Conservation (phyloP, 805 yeast genomes). For the Phaffomyces antillensis region DNA sequence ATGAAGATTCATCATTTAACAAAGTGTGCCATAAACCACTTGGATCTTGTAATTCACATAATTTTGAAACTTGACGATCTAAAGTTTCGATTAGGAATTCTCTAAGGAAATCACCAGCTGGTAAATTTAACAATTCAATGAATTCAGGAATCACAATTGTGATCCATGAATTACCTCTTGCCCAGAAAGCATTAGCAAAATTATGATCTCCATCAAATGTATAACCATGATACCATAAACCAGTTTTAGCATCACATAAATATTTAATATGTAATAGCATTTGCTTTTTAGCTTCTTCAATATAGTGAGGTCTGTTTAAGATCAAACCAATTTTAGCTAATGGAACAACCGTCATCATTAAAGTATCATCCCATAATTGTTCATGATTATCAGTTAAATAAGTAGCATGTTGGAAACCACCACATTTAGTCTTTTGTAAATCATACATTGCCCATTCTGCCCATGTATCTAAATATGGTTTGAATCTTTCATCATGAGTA, state of each 20-base stretch:
- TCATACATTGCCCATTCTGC: slow-evolving; percentile 12
- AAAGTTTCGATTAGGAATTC: slow-evolving; percentile 8
- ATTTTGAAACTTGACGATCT: slow-evolving; percentile 12
- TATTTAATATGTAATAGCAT: slow-evolving; percentile 8
- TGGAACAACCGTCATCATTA: slow-evolving; percentile 13
- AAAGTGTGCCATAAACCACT: slow-evolving; percentile 11
- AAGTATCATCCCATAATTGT: slow-evolving; percentile 11
- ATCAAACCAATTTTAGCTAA: slow-evolving; percentile 10
- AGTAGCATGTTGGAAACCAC: slow-evolving; percentile 11
- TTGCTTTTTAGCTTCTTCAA: slow-evolving; percentile 11
- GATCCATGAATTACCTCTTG: slow-evolving; percentile 12
- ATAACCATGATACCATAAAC: slow-evolving; percentile 11
- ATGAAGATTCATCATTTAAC: slow-evolving; percentile 9
- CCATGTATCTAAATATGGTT: slow-evolving; percentile 9
- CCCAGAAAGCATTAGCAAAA: slow-evolving; percentile 11
- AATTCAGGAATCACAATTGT: slow-evolving; percentile 12
- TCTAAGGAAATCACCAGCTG: slow-evolving; percentile 9
- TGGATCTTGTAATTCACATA: slow-evolving; percentile 8
- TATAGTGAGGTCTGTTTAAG: slow-evolving; percentile 8
- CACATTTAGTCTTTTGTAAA: slow-evolving; percentile 9
- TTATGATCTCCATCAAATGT: slow-evolving; percentile 11
- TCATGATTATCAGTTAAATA: slow-evolving; percentile 9
- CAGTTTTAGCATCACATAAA: slow-evolving; percentile 6
- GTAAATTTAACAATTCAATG: slow-evolving; percentile 7
- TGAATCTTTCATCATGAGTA: slow-evolving; percentile 3